Conservation (phyloP, 2,329 filamentous ascomycete genomes). For the Cordyceps sp. region DNA sequence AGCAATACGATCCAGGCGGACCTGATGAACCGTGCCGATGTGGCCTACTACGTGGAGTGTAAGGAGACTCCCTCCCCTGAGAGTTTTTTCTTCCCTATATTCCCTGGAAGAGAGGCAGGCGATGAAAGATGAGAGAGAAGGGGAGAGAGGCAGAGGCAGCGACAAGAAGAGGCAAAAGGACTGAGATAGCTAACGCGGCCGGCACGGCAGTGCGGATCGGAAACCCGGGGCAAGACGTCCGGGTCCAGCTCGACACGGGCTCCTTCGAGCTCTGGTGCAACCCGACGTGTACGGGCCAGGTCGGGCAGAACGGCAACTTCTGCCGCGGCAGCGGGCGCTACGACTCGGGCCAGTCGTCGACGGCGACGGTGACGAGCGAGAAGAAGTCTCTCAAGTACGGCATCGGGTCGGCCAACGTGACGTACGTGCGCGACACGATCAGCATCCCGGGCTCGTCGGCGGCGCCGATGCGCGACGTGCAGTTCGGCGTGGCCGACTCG, state of each 20-base stretch:
- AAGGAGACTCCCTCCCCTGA: too few relatives aligned
- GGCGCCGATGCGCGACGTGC: conserved; percentile 27
- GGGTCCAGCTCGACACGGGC: conserved; percentile 40
- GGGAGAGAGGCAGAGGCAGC: too few relatives aligned
- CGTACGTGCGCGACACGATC: conserved; percentile 31
- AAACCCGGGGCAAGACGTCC: conserved; percentile 34
- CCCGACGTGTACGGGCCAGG: conserved; percentile 33
- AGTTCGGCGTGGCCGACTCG: conserved; percentile 47
- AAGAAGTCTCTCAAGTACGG: conserved; percentile 29
- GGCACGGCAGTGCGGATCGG: conserved; percentile 26
- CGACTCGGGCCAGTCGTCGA: conserved; percentile 22
- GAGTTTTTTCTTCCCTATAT: too few relatives aligned
- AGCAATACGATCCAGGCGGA: too few relatives aligned
- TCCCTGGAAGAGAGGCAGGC: too few relatives aligned
- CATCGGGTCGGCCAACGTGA: conserved; percentile 31
- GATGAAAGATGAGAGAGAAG: too few relatives aligned
- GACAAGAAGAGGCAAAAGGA: too few relatives aligned
- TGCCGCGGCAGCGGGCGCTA: conserved; percentile 29
- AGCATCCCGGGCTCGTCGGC: conserved; percentile 18
- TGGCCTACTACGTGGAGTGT: too few relatives aligned
- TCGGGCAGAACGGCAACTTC: conserved; percentile 21
- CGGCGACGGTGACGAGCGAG: conserved; percentile 14
- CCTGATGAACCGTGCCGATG: too few relatives aligned
- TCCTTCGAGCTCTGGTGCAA: conserved; percentile 50
- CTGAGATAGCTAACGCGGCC: not conserved